phyloP scores from a whole-genome alignment of 108 stramenopile species.

The Cyclostephanos tholiformis region DNA sequence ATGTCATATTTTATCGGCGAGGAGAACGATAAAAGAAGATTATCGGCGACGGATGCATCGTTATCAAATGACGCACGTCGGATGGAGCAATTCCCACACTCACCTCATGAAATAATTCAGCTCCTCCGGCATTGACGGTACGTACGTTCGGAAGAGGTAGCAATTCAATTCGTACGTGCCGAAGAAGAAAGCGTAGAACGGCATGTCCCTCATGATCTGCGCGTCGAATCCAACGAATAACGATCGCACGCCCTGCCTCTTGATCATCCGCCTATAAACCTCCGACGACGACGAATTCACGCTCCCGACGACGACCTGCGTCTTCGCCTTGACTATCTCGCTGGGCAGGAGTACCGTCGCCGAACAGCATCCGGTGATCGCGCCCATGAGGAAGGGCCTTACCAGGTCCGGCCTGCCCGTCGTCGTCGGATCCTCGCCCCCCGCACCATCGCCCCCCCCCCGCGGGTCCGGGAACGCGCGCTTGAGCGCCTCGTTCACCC shows the following conservation, averaged over 20 bases:
- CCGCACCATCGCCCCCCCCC: neutral
- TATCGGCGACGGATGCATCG: too few relatives aligned
- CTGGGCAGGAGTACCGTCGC: slow-evolving; percentile 81
- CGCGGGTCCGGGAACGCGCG: slow-evolving; percentile 78
- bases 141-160: slow-evolving; percentile 75
- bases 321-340: slow-evolving; percentile 88
- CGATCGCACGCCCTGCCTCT: slow-evolving; percentile 58
- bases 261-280: slow-evolving; percentile 70
- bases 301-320: slow-evolving; percentile 75
- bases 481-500: slow-evolving; percentile 88
- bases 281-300: slow-evolving; percentile 56
- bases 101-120: slow-evolving; percentile 76
- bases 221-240: slow-evolving; percentile 86
- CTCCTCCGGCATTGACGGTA: slow-evolving; percentile 88
- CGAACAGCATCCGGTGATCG: slow-evolving; percentile 82
- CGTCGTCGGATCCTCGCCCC: slow-evolving; percentile 32
- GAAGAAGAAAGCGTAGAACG: slow-evolving; percentile 87
- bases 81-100: too few relatives aligned
- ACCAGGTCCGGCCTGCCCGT: slow-evolving; percentile 68
- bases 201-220: slow-evolving; percentile 81
- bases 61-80: too few relatives aligned
- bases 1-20: too few relatives aligned
- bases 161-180: slow-evolving; percentile 84
- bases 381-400: slow-evolving; percentile 85
- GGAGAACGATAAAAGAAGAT: too few relatives aligned